Percentiles rank a stretch among this genome's conserved stretches.
Evolutionary conservation across 139 green algal species (phyloP).

Genomic region (Micractinium conductrix): DNA sequence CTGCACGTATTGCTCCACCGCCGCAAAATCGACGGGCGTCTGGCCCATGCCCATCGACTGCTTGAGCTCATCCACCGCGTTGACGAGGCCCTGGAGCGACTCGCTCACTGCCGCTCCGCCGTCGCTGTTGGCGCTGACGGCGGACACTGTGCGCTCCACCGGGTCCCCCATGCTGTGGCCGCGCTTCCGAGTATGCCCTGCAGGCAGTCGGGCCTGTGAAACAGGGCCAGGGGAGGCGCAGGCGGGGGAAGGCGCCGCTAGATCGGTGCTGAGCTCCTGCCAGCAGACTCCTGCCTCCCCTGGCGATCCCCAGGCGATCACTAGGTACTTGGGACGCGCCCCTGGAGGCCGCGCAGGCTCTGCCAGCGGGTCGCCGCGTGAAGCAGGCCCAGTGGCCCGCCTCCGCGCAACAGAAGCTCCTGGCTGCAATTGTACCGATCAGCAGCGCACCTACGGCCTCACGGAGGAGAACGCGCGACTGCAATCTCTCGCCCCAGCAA

Average conservation of each 20-base stretch:
- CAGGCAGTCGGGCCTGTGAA: not conserved
- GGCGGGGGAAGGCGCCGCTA: not conserved
- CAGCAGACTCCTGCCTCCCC: not conserved
- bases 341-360: not conserved
- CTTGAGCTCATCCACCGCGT: constrained; percentile 48
- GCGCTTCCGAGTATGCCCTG: not conserved
- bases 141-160: not conserved
- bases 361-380: too few relatives aligned
- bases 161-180: not conserved
- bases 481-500: too few relatives aligned
- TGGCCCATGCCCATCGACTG: constrained; percentile 36
- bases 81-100: constrained; percentile 39
- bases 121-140: not conserved
- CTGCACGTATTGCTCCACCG: constrained; percentile 34
- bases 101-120: constrained; percentile 17
- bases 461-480: too few relatives aligned
- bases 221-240: not conserved
- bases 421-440: too few relatives aligned
- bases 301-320: too few relatives aligned
- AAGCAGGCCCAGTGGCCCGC: too few relatives aligned
- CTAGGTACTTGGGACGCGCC: not conserved
- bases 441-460: too few relatives aligned
- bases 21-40: constrained; percentile 6
- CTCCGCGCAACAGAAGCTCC: too few relatives aligned
- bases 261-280: not conserved